phyloP scores from a whole-genome alignment of 2,329 filamentous ascomycete genomes.

The Diaporthe eres region DNA sequence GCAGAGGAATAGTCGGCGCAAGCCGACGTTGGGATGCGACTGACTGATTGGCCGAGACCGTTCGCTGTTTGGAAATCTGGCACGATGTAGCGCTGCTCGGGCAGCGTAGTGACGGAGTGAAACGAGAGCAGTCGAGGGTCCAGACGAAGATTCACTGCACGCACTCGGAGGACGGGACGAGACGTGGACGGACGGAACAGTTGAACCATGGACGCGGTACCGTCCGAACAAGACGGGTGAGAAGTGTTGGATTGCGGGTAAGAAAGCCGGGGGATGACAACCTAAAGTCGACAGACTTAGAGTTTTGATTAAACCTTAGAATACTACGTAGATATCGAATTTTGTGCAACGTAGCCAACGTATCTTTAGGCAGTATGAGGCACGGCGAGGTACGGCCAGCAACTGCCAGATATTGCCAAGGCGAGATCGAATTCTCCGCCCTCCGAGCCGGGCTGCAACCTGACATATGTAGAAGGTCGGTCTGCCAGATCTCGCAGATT shows the following conservation, averaged over 20 bases:
- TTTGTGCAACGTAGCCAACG: neutral
- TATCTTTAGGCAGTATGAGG: neutral
- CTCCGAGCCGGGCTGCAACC: slow-evolving; percentile 5
- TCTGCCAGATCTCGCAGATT: neutral
- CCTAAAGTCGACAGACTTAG: slow-evolving; percentile 17
- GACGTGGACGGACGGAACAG: neutral
- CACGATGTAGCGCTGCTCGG: neutral
- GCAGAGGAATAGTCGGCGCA: neutral
- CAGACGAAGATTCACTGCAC: neutral
- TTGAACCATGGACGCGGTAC: slow-evolving; percentile 16
- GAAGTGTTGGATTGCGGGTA: neutral
- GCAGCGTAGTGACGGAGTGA: neutral
- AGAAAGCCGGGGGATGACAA: neutral
- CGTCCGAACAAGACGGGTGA: neutral
- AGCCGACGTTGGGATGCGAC: neutral
- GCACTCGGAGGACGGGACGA: neutral
- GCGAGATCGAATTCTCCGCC: slow-evolving; percentile 23
- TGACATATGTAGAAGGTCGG: neutral
- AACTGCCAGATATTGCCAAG: slow-evolving; percentile 12
- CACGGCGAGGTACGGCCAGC: neutral
- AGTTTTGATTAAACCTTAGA: slow-evolving; percentile 22
- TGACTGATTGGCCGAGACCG: neutral
- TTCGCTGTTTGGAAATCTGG: neutral
- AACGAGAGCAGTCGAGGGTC: neutral
- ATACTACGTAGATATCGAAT: slow-evolving; percentile 14